Evolutionary conservation across 2,329 filamentous ascomycete species (phyloP).

Genomic region (Cadophora malorum): DNA sequence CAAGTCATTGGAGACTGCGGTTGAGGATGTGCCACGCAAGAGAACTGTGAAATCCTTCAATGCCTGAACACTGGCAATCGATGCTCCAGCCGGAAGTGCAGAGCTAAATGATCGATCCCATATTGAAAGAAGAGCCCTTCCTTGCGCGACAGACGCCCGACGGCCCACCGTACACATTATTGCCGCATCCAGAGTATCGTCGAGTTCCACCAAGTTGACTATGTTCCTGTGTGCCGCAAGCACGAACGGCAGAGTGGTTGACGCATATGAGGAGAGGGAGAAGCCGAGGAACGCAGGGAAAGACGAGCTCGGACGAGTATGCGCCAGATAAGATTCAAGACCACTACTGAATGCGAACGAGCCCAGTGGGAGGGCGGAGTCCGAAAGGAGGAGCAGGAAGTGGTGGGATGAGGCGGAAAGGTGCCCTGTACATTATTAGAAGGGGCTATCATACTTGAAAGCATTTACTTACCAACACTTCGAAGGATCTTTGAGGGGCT

Average conservation of each 20-base stretch:
- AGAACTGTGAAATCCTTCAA: conserved; percentile 41
- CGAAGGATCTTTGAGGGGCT: conserved; percentile 32
- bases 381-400: conserved; percentile 77
- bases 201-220: conserved; percentile 59
- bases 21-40: conserved; percentile 36
- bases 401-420: conserved; percentile 52
- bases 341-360: conserved; percentile 89
- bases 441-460: background rate
- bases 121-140: conserved; percentile 73
- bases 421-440: conserved; percentile 33
- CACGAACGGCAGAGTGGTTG: conserved; percentile 76
- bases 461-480: conserved; percentile 32
- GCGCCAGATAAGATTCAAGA: conserved; percentile 81
- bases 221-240: conserved; percentile 69
- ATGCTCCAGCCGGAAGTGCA: conserved; percentile 44
- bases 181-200: conserved; percentile 78
- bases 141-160: conserved; percentile 77
- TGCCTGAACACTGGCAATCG: conserved; percentile 33
- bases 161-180: conserved; percentile 81
- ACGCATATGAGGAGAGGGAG: conserved; percentile 74
- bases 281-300: conserved; percentile 73
- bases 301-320: conserved; percentile 57
- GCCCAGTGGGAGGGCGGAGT: conserved; percentile 81
- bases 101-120: conserved; percentile 74
- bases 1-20: conserved; percentile 36